Base-by-base conservation (phyloP, 768 basidiomycete genomes). In the Boletus rex-veris region DNA sequence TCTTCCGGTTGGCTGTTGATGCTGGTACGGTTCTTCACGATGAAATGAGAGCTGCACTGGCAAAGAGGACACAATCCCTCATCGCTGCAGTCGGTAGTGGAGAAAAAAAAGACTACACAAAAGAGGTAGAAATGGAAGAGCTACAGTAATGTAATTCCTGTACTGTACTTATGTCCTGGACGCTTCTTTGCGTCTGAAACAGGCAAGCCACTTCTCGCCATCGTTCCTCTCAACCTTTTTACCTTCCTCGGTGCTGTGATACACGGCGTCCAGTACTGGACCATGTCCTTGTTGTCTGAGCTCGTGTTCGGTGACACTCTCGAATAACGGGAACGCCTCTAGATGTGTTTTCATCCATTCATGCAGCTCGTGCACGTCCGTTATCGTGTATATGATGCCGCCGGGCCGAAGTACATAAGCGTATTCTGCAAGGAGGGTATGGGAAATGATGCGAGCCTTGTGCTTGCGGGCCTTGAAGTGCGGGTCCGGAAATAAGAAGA, bases 401-500 rank as follows among this genome's bases (percentile, higher is more conserved):
- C 94, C 95, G 0, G 90, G 90, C 26, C 83, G 81, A 40, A 99
- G 82, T 21, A 90, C 88, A 67, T 92, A 97, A 5, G 97, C 96
- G 61, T 99, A 99, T 68, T 99, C 97, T 24, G 97, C 94, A 18
- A 98, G 81, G 30, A 99, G 80, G n/a, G 96, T 95, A 7, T 93
- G 90, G 48, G 95, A 97, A 67, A 98, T 95, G 68, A 98, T 98
- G 66, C 97, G 87, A 2, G 96, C 96, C 75, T 99, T 99, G 78
- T 98, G 96, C 71, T 99, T 99, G 63, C 95, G 86, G 9, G 83
- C 80, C 71, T 99, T 98, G 82, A 99, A 99, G 71, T 98, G 97
- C 0, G 97, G 97, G 72, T 99, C 97, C 39, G 97, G 97, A 73
- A 98, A 99, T 54, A 98, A 82, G 77, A 99, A 98, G 75, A 99